Evolutionary conservation across 805 yeast genomes (phyloP), one percentile per base, ranked within the genome.

Genomic region (Yarrowia sp.): DNA sequence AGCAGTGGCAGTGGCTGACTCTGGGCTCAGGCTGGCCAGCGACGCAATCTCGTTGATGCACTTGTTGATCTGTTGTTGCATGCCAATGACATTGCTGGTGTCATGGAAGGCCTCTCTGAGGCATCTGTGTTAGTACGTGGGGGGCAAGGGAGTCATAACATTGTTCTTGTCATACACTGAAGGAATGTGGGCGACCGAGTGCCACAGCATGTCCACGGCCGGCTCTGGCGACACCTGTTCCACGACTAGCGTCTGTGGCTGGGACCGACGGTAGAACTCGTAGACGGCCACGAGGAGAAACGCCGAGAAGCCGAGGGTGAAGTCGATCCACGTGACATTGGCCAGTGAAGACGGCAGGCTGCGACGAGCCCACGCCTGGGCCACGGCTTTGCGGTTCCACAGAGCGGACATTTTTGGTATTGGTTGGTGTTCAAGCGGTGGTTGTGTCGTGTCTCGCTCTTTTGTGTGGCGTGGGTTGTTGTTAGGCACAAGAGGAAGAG

Each of bases 21-120:
- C 63, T 7, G 63, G 63, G n/a, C 8, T 42, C 22, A 42, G 43
- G 26, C 12, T 41, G 10, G 63, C 52, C 35, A 35, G n/a, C 14
- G 65, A 32, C 5, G 52, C 16, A 42, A 59, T 42, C 16, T 59
- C 65, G 50, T 16, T n/a, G 42, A 59, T 45, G 65, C 65, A 59
- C 12, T 59, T 59, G 65, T 59, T 59, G 42, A 59, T 22, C 9
- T 59, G 65, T 16, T 43, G 42, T 16, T 59, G 48, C 48, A 59
- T 59, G 50, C 42, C 50, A 8, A 32, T n/a, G 46, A 59, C 52
- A 59, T 35, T 9, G 52, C 35, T 32, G 43, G 15, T 43, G 45
- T 45, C 52, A 45, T 45, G 41, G 52, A 59, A 59, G 50, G 65
- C 65, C 46, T 59, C 65, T 59, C 65, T 35, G 52, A 59, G 65